Percentiles rank a stretch among this genome's conserved stretches.
These are phyloP conservation scores for Heteromeles arbutifolia DNA, from an alignment of 306 rosid species.

Conservation along the genomic window DNA sequence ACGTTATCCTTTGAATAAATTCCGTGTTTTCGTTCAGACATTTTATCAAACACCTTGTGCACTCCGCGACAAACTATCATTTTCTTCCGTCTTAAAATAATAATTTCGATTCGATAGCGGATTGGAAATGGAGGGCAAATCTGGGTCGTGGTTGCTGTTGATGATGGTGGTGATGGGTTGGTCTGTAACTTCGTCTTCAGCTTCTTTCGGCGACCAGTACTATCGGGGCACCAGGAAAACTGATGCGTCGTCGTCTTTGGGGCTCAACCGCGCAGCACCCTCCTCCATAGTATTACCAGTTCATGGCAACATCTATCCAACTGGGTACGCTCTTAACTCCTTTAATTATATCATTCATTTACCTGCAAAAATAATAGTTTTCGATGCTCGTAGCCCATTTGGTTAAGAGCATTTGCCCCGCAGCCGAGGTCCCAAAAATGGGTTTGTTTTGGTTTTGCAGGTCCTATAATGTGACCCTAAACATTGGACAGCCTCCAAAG, in stretches of 20 bases:
- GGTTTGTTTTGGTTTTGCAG: slow-evolving; percentile 32
- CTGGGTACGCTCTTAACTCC: slow-evolving; percentile 43
- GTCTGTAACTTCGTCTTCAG: slow-evolving; percentile 33
- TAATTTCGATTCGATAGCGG: not conserved
- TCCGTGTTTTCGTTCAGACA: slow-evolving; percentile 25
- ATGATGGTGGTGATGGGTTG: slow-evolving; percentile 23
- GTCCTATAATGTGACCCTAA: slow-evolving; percentile 74
- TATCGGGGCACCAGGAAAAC: slow-evolving; percentile 36
- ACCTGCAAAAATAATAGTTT: too few relatives aligned
- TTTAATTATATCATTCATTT: too few relatives aligned
- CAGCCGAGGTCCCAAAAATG: not conserved
- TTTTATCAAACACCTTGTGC: slow-evolving; percentile 22
- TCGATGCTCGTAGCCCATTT: not conserved
- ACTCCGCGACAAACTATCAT: not conserved
- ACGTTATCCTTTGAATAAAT: slow-evolving; percentile 7
- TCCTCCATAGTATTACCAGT: slow-evolving; percentile 66
- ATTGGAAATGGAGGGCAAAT: slow-evolving; percentile 8
- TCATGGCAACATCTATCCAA: slow-evolving; percentile 79
- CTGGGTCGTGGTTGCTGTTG: slow-evolving; percentile 16
- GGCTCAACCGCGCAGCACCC: slow-evolving; percentile 31
- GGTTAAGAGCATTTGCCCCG: not conserved
- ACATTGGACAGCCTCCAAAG: slow-evolving; percentile 76
- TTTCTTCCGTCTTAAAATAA: too few relatives aligned
- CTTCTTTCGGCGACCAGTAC: slow-evolving; percentile 44
- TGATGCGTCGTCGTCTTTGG: slow-evolving; percentile 34